These are phyloP conservation scores for Gloeophyllum trabeum DNA, from an alignment of 768 basidiomycete species.

Conservation along the genomic window DNA sequence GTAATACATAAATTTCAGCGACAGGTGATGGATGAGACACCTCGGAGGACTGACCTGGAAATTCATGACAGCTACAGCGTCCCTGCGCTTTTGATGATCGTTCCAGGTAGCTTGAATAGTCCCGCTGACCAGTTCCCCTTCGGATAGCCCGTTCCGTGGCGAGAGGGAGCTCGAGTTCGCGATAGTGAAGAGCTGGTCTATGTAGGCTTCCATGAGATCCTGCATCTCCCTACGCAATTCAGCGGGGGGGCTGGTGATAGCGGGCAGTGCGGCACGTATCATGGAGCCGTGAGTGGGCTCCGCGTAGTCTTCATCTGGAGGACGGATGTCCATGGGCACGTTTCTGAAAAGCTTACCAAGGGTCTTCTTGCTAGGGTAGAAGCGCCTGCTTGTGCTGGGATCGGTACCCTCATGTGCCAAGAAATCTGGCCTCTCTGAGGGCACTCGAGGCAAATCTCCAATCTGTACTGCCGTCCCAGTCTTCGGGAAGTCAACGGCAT, in stretches of 20 bases:
- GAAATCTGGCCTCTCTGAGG: conserved; percentile 27
- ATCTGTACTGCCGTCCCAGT: conserved; percentile 29
- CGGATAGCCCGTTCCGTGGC: conserved; percentile 25
- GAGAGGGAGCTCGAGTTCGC: conserved; percentile 24
- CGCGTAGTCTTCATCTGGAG: conserved; percentile 11
- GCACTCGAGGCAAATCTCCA: conserved; percentile 20
- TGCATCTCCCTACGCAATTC: conserved; percentile 27
- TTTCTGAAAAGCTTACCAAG: conserved; percentile 34
- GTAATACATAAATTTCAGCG: no score
- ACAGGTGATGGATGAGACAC: background rate
- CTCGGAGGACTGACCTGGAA: conserved; percentile 22
- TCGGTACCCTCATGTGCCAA: conserved; percentile 27
- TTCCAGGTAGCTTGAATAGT: conserved; percentile 32
- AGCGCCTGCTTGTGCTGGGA: conserved; percentile 9
- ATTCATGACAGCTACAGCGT: conserved; percentile 30
- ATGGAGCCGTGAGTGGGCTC: conserved; percentile 7
- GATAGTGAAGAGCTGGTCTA: conserved; percentile 20
- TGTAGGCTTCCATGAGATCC: conserved; percentile 23
- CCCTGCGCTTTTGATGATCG: conserved; percentile 28
- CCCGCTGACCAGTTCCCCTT: conserved; percentile 31
- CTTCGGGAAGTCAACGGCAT: conserved; percentile 38
- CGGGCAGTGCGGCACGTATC: conserved; percentile 20
- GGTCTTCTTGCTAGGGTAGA: conserved; percentile 29
- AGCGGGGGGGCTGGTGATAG: conserved; percentile 10
- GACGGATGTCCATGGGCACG: conserved; percentile 24